Evolutionary conservation across 176 grass and related monocot genomes (phyloP), one percentile per base, ranked within the genome.

Genomic region (Triticum timopheevii): DNA sequence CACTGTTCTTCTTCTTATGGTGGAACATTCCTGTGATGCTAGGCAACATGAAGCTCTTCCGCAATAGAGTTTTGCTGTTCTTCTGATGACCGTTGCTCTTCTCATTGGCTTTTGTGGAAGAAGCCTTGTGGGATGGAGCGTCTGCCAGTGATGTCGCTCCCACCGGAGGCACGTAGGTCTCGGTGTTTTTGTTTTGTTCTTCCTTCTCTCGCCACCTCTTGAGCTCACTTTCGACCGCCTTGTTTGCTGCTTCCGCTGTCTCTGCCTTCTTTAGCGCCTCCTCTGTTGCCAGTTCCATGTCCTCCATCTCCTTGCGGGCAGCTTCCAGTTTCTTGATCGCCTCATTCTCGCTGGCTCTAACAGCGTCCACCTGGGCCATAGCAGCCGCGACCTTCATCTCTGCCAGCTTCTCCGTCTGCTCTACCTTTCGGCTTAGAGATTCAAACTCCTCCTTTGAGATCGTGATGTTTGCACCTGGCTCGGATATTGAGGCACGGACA

Each of bases 331-430:
- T 93, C 85, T 92, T 95, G 23, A 93, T 98, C 34, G 93, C 89
- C 78, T 95, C 93, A 17, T 87, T 93, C 80, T 98, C 95, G 70
- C 91, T 98, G 35, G 95, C 89, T 84, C 87, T 91, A 67, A 98
- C 88, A 22, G 87, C 95, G 66, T 95, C 95, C 50, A 98, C 93
- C 86, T 98, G 91, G 52, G 91, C 95, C 86, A 93, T 87, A 17
- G 95, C 93, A 13, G 95, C 93, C 83, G 89, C 87, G 72, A 98
- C 91, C 79, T 98, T 95, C 89, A 93, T 98, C 83, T 93, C 91
- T 20, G 86, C 90, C 77, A 98, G 71, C 82, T 95, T 92, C 81
- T 95, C 89, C 5, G 91, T 93, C 72, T 95, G 93, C 30, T 95
- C 95, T 2, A 95, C 91, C 66, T 95, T 98, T 73, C 86, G 78